Conservation (phyloP, 2,329 filamentous ascomycete species). For the Talaromyces sp. region DNA sequence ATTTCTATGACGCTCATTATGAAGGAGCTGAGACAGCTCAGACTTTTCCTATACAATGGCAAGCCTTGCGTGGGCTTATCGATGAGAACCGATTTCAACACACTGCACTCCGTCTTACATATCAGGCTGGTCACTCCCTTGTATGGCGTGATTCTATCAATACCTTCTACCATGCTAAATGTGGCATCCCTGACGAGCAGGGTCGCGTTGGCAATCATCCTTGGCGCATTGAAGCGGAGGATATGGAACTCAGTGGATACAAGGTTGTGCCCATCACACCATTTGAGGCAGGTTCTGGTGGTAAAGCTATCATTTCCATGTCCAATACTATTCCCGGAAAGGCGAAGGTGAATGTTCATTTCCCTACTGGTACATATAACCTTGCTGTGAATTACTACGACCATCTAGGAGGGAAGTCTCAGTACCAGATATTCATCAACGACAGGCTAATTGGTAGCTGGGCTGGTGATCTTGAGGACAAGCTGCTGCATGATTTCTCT, state of each 20-base stretch:
- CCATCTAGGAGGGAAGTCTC: conserved; percentile 52
- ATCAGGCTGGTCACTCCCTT: conserved; percentile 64
- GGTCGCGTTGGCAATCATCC: conserved; percentile 57
- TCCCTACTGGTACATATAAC: conserved; percentile 54
- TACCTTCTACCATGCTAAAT: conserved; percentile 59
- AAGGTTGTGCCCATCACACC: conserved; percentile 50
- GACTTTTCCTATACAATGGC: conserved; percentile 51
- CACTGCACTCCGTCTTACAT: conserved; percentile 54
- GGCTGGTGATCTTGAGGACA: conserved; percentile 56
- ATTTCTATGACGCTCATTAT: conserved; percentile 62
- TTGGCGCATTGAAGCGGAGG: conserved; percentile 65
- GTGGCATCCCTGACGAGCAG: conserved; percentile 53
- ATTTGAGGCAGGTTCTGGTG: conserved; percentile 55
- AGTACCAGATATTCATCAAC: conserved; percentile 53
- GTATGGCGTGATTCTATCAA: conserved; percentile 66
- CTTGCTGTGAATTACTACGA: conserved; percentile 65
- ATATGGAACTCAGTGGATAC: conserved; percentile 59
- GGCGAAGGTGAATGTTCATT: conserved; percentile 48
- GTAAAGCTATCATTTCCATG: conserved; percentile 51
- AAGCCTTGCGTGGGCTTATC: conserved; percentile 50
- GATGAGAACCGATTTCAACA: conserved; percentile 58
- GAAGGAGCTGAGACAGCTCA: conserved; percentile 56
- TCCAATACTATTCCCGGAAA: conserved; percentile 42
- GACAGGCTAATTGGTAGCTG: conserved; percentile 51
- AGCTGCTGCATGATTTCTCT: conserved; percentile 43